Evolutionary conservation across 176 grass and related monocot genomes (phyloP), one percentile per base, ranked within the genome.

Genomic region (Echinochloa phyllopogon): DNA sequence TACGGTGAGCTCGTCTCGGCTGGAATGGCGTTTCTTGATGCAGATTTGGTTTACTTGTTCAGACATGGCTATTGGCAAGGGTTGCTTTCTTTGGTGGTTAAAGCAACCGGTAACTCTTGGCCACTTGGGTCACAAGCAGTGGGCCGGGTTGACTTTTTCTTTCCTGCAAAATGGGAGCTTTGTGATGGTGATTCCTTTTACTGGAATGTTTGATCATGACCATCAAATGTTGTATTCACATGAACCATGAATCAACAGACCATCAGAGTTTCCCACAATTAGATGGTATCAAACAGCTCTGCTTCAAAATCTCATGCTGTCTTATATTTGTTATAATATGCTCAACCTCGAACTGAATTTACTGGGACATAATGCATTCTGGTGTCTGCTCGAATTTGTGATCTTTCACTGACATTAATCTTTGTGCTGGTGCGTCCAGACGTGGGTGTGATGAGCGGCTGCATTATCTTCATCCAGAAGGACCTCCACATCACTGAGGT

Each of bases 401-500:
- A 78, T 86, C 37, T 47, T 51, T 29, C 56, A 27, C 9, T 59
- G 39, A 40, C 47, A 74, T 14, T 47, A 17, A 12, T 77, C 8
- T 12, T 12, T 64, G 58, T 44, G 3, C 17, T 45, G 2, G 3
- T 77, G 36, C 33, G 2, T 33, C 3, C 84, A 97, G 94, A 97
- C 69, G 87, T 90, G 0, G 94, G 94, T 7, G 94, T 88, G 65
- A 94, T 97, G 94, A 97, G 94, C 50, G 94, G 94, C 2, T 88
- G 89, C 68, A 89, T 94, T 17, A 84, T 97, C 53, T 94, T 94
- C 89, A 97, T 97, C 81, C 91, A 97, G 40, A 94, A 83, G 37
- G 94, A 97, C 59, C 89, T 97, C 12, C 21, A 27, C 65, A 94
- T 97, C 81, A 89, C 84, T 0, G 91, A 94, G 51, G 80, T 93